Percentiles rank a stretch among this genome's conserved stretches.
Conservation (phyloP, 805 yeast genomes). For the Spathaspora arborariae region DNA sequence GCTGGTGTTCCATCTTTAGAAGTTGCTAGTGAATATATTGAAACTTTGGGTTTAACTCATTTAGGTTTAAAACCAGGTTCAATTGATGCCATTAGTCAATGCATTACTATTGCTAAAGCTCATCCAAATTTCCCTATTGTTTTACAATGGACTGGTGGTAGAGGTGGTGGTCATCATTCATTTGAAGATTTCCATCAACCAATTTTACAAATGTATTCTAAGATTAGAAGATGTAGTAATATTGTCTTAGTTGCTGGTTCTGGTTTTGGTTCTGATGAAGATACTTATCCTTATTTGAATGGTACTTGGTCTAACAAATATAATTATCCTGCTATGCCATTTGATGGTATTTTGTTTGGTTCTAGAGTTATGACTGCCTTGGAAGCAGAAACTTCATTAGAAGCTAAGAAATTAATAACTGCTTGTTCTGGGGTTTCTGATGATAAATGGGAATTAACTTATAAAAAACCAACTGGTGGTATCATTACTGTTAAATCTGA, state of each 20-base stretch:
- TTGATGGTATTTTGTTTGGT: conserved; percentile 94
- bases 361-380: conserved; percentile 96
- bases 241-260: conserved; percentile 94
- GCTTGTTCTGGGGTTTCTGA: conserved; percentile 89
- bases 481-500: conserved; percentile 93
- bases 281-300: conserved; percentile 94
- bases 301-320: conserved; percentile 92
- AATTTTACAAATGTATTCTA: conserved; percentile 89
- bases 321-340: conserved; percentile 98
- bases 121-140: conserved; percentile 97
- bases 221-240: conserved; percentile 87
- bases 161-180: conserved; percentile 99
- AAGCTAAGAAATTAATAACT: conserved; percentile 89
- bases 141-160: conserved; percentile 99
- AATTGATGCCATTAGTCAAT: conserved; percentile 83
- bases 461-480: conserved; percentile 96
- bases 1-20: conserved; percentile 99
- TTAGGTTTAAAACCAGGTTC: conserved; percentile 98
- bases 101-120: conserved; percentile 86
- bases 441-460: conserved; percentile 86
- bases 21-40: conserved; percentile 94
- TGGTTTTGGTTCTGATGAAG: conserved; percentile 96
- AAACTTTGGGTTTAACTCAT: conserved; percentile 86
- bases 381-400: conserved; percentile 92
- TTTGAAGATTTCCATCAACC: conserved; percentile 99